phyloP scores from a whole-genome alignment of 1,284 basidiomycete species.

The Boletus chippewaensis region DNA sequence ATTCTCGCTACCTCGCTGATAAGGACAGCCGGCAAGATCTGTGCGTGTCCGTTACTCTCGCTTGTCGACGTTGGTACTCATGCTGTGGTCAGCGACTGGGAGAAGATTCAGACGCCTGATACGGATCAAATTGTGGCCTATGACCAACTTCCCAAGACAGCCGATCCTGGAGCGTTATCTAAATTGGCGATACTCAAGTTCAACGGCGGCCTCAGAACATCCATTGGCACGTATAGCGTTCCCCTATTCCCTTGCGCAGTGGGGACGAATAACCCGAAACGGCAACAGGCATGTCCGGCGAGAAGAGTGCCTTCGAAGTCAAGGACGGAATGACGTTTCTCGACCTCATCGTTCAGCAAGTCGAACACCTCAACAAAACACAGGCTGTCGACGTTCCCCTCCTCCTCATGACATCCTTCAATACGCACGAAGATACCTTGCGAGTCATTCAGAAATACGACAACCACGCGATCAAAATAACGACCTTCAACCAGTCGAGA shows the following conservation, averaged over 20 bases:
- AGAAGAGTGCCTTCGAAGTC: constrained; percentile 85
- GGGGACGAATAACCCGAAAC: constrained; percentile 5
- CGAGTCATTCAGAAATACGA: constrained; percentile 98
- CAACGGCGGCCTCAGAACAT: constrained; percentile 95
- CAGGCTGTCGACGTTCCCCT: constrained; percentile 78
- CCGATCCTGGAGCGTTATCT: constrained; percentile 68
- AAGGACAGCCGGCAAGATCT: constrained; percentile 87
- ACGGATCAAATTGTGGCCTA: constrained; percentile 89
- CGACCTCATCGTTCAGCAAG: constrained; percentile 90
- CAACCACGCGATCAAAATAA: constrained; percentile 89
- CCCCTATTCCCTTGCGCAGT: not conserved
- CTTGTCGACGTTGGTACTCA: constrained; percentile 11
- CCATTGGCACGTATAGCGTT: constrained; percentile 60
- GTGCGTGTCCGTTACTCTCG: constrained; percentile 44
- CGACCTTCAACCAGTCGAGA: constrained; percentile 93
- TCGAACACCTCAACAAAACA: constrained; percentile 53
- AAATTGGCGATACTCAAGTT: constrained; percentile 97
- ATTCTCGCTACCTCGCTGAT: constrained; percentile 70
- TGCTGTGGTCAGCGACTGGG: constrained; percentile 71
- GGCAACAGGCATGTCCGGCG: constrained; percentile 71
- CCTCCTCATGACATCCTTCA: constrained; percentile 99
- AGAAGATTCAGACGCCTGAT: constrained; percentile 88
- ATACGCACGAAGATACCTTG: constrained; percentile 92
- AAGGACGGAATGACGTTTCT: constrained; percentile 98
- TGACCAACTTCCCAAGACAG: constrained; percentile 56